Conservation (phyloP, 2,329 filamentous ascomycete genomes). For the Hypoxylon sp. region DNA sequence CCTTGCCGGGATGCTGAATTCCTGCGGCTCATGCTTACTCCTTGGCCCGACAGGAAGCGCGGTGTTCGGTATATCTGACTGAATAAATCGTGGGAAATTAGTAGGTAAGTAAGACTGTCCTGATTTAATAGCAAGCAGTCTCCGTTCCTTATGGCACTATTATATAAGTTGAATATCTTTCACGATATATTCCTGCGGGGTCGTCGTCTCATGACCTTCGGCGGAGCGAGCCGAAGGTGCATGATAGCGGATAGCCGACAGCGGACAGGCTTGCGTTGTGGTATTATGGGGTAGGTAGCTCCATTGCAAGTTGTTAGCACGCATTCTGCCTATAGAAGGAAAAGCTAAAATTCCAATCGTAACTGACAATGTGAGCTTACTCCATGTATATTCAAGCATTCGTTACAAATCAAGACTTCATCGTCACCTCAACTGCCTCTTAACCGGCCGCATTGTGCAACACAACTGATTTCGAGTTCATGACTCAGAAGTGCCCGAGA, state of each 20-base stretch:
- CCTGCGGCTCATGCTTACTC: conserved; percentile 5
- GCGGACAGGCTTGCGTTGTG: conserved; percentile 15
- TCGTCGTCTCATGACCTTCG: conserved; percentile 15
- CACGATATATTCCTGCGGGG: conserved; percentile 32
- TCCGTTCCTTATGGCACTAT: background rate
- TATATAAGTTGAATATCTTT: conserved; percentile 1
- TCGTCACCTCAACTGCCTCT: background rate
- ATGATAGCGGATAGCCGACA: conserved; percentile 24
- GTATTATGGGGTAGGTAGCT: conserved; percentile 9
- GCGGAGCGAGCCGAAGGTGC: conserved; percentile 24
- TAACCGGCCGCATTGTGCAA: background rate
- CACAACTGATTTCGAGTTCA: background rate
- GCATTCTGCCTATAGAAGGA: conserved; percentile 4
- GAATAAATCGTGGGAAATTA: background rate
- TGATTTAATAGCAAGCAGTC: too few species aligned
- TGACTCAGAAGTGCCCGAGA: background rate
- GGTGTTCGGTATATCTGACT: background rate
- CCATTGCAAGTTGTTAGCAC: conserved; percentile 12
- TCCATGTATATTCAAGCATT: too few species aligned
- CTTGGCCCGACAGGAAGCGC: background rate
- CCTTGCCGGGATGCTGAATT: conserved; percentile 10
- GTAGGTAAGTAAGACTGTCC: too few species aligned
- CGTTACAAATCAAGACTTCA: background rate
- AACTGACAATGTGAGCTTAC: background rate
- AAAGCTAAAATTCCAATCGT: background rate